Evolutionary conservation across 2,329 filamentous ascomycete species (phyloP).

Genomic region (Amesomyces nigricolor): DNA sequence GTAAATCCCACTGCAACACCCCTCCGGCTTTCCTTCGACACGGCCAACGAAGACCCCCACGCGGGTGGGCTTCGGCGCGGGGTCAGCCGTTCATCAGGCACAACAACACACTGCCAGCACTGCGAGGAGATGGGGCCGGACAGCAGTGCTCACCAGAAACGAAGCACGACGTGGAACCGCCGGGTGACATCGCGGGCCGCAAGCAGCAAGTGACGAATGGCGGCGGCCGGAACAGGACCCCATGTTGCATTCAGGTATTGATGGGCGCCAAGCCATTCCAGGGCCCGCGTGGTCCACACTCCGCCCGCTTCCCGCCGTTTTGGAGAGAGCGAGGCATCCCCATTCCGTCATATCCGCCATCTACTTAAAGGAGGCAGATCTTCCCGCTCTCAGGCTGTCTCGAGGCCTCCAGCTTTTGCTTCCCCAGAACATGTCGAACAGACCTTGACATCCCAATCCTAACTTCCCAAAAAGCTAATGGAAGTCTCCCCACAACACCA

Average conservation of each 20-base stretch:
- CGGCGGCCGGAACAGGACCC: constrained; percentile 1
- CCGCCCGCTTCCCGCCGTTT: neutral
- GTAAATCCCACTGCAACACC: neutral
- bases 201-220: neutral
- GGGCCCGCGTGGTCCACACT: neutral
- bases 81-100: neutral
- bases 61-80: constrained; percentile 9
- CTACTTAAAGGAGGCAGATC: neutral
- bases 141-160: too few species aligned
- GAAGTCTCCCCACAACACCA: constrained; percentile 1
- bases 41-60: constrained; percentile 12
- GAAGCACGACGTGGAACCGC: constrained; percentile 4
- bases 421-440: neutral
- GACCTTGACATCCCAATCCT: neutral
- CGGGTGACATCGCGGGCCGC: constrained; percentile 8
- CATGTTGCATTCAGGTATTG: constrained; percentile 16
- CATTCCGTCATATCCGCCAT: constrained; percentile 1
- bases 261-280: constrained; percentile 19
- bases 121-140: neutral
- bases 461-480: neutral
- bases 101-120: neutral
- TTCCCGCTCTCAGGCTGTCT: neutral
- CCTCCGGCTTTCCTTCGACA: neutral
- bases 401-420: neutral
- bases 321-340: neutral